Conservation (phyloP, 176 grass and related monocot genomes). For the Musa beccarii region DNA sequence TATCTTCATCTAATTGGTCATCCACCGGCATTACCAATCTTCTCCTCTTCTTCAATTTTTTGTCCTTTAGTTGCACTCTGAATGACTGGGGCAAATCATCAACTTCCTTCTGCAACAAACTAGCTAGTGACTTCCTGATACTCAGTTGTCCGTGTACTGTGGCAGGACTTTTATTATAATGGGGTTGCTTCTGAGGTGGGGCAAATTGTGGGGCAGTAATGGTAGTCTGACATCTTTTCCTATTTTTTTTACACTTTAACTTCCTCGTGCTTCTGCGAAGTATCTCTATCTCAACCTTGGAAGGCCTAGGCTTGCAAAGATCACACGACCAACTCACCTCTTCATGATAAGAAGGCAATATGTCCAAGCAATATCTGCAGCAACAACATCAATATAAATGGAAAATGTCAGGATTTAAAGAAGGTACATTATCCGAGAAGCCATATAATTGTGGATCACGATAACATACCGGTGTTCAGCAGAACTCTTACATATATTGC, state of each 20-base stretch:
- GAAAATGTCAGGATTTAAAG: not conserved
- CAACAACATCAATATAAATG: not conserved
- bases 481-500: constrained; percentile 13
- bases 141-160: not conserved
- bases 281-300: not conserved
- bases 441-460: not conserved
- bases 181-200: not conserved
- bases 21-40: no score
- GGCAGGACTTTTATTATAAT: not conserved
- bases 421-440: not conserved
- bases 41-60: no score
- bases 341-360: constrained; percentile 1
- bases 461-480: constrained; percentile 24
- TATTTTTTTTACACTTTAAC: not conserved
- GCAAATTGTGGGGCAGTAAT: not conserved
- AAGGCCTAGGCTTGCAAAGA: constrained; percentile 8
- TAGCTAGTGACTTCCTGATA: not conserved
- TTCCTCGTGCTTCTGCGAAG: not conserved
- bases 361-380: constrained; percentile 33
- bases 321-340: constrained; percentile 20
- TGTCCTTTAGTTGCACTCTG: no score
- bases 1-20: no score
- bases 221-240: not conserved
- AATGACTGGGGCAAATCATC: not conserved
- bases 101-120: not conserved